These are phyloP conservation scores for Candida chauliodis DNA, from an alignment of 805 yeast species.

Conservation along the genomic window DNA sequence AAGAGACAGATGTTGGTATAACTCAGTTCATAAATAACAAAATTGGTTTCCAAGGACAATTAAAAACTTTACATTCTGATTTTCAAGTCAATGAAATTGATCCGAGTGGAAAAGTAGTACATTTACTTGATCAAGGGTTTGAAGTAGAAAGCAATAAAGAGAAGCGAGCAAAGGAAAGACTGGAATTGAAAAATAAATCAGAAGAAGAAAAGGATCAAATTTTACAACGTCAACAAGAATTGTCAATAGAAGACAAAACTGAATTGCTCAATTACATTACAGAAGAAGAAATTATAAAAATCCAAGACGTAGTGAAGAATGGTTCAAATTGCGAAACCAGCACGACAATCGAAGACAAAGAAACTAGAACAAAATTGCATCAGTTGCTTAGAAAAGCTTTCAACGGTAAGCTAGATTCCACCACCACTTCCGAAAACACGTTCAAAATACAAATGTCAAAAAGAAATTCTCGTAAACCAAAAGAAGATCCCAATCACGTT, in stretches of 20 bases:
- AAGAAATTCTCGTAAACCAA: constrained; percentile 32
- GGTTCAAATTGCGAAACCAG: constrained; percentile 59
- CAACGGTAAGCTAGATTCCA: constrained; percentile 70
- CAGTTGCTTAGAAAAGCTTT: constrained; percentile 71
- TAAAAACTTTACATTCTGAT: constrained; percentile 90
- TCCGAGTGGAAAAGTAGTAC: constrained; percentile 64
- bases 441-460: constrained; percentile 60
- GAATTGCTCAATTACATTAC: constrained; percentile 56
- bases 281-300: constrained; percentile 52
- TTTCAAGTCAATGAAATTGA: constrained; percentile 90
- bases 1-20: constrained; percentile 70
- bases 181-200: constrained; percentile 23
- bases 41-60: constrained; percentile 68
- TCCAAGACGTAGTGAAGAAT: constrained; percentile 43
- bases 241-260: constrained; percentile 39
- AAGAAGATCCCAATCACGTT: constrained; percentile 35
- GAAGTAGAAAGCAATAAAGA: constrained; percentile 44
- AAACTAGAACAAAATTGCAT: constrained; percentile 74
- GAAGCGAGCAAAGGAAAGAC: constrained; percentile 39
- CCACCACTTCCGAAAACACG: constrained; percentile 65
- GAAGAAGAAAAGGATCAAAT: constrained; percentile 30
- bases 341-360: constrained; percentile 60
- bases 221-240: constrained; percentile 18
- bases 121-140: constrained; percentile 71
- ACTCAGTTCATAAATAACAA: constrained; percentile 55